Percentiles rank a stretch among this genome's conserved stretches.
Conservation (phyloP, 2,329 filamentous ascomycete species). For the Madurella fahalii region DNA sequence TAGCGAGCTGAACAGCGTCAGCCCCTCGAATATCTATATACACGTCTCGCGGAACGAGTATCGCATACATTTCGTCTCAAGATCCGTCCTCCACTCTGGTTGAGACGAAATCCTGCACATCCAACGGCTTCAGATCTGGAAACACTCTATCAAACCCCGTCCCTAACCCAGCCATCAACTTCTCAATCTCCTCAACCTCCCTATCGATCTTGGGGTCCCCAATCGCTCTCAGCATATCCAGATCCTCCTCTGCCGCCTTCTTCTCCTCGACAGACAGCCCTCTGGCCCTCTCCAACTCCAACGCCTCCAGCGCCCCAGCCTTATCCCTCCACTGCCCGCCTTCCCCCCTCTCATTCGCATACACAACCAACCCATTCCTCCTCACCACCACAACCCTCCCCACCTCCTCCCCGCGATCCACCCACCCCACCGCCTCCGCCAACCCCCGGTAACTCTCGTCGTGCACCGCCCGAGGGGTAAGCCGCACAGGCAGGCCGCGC, state of each 20-base stretch:
- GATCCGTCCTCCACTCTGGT: background rate
- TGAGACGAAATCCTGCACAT: background rate
- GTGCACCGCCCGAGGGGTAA: constrained; percentile 43
- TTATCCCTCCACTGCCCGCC: background rate
- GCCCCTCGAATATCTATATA: background rate
- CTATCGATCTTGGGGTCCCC: constrained; percentile 8
- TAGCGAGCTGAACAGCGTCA: background rate
- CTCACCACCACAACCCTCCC: constrained; percentile 9
- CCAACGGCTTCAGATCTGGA: background rate
- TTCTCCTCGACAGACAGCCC: constrained; percentile 11
- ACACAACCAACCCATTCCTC: constrained; percentile 3
- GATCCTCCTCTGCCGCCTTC: constrained; percentile 5
- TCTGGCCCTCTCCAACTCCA: constrained; percentile 13
- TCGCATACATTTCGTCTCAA: background rate
- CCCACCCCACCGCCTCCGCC: constrained; percentile 32
- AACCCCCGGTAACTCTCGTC: constrained; percentile 43
- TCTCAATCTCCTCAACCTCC: constrained; percentile 11
- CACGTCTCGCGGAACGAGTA: background rate
- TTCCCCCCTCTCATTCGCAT: background rate
- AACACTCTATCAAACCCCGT: background rate
- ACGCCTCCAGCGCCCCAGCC: background rate
- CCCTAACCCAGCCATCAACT: background rate
- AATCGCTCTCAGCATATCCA: constrained; percentile 7
- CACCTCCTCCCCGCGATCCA: constrained; percentile 7
- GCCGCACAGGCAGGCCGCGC: constrained; percentile 34